Evolutionary conservation across 139 green algal genomes (phyloP), one percentile per base, ranked within the genome.

Genomic region (Tetraselmis chui): DNA sequence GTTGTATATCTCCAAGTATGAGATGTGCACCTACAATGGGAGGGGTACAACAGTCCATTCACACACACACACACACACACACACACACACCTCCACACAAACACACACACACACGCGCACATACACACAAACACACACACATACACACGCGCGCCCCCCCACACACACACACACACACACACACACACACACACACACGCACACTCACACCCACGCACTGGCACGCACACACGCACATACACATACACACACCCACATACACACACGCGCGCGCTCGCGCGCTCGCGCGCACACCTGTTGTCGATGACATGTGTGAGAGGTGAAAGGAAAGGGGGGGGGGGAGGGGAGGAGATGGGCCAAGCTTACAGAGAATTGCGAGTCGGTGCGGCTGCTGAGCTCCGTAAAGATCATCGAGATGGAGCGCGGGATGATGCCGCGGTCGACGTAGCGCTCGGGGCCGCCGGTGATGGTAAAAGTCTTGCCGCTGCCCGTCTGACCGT

Each of bases 1-100:
- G 79, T 97, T 95, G 88, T 97, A 97, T 29, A 98, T 95, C 81
- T 98, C 94, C 58, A 97, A 84, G 87, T 97, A 98, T 1, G 88
- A 94, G 32, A 97, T 86, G 79, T 94, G 86, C 30, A 97, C 89
- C 90, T 95, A 83, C n/a, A 28, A 25, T 22, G 74, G 74, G 74
- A 29, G 23, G 74, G n/a, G 26, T 28, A 28, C 26, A 28, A 31
- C 2, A 30, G 26, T 28, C 23, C 26, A 28, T 28, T 25, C 23
- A 11, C 74, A 77, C 74, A 2, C 2, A 22, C 23, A 29, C 25
- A 77, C n/a, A n/a, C n/a, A n/a, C n/a, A n/a, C n/a, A n/a, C n/a
- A n/a, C n/a, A n/a, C n/a, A n/a, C n/a, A n/a, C n/a, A n/a, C n/a
- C n/a, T n/a, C n/a, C n/a, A n/a, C n/a, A n/a, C n/a, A n/a, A n/a